Conservation (phyloP, 345 rosid genomes). For the Ceriops decandra region DNA sequence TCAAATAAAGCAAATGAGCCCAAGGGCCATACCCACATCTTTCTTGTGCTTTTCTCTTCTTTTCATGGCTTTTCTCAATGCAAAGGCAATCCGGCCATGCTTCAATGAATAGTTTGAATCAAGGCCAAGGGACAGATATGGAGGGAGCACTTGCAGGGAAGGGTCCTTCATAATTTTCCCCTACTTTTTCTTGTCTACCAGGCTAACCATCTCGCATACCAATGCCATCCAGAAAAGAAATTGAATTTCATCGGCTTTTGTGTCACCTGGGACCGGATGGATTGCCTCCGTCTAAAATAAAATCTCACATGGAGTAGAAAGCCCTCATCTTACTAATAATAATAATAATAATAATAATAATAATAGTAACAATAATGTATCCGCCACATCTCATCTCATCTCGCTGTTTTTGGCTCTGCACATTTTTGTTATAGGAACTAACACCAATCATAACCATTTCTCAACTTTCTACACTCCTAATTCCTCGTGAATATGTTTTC, state of each 20-base stretch:
- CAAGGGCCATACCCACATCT: conserved; percentile 4
- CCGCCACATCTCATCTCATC: too few relatives aligned
- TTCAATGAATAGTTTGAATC: neutral
- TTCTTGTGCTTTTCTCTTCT: conserved; percentile 13
- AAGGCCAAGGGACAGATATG: neutral
- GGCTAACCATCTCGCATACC: neutral
- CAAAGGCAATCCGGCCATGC: conserved; percentile 7
- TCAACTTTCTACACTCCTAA: conserved; percentile 2
- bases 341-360: too few relatives aligned
- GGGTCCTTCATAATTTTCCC: neutral
- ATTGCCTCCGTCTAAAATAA: too few relatives aligned
- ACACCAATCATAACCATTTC: neutral
- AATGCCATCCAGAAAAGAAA: too few relatives aligned
- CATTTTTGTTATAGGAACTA: conserved; percentile 6
- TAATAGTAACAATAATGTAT: too few relatives aligned
- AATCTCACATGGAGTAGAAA: too few relatives aligned
- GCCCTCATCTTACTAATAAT: too few relatives aligned
- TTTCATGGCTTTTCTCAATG: conserved; percentile 13
- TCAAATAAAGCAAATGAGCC: neutral
- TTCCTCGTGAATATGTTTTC: neutral
- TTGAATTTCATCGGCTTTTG: too few relatives aligned
- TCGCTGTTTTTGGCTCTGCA: conserved; percentile 9
- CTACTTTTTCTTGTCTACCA: neutral
- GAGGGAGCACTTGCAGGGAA: neutral
- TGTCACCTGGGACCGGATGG: too few relatives aligned